Percentiles rank a stretch among this genome's conserved stretches.
These are phyloP conservation scores for Colletotrichum sp. DNA, from an alignment of 2,329 filamentous ascomycete genomes.

Conservation along the genomic window DNA sequence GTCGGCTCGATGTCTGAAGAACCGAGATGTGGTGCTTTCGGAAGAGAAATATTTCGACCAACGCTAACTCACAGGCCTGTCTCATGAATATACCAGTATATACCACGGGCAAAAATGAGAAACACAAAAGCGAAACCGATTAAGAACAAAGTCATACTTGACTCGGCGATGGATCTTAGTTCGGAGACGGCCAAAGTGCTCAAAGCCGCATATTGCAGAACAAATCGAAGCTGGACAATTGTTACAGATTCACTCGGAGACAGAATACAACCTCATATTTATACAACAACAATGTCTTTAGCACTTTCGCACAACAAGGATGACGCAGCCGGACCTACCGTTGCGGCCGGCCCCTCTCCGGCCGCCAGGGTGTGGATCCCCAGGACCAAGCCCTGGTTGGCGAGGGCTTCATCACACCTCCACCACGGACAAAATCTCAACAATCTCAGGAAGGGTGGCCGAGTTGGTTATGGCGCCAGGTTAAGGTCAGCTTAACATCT, in stretches of 20 bases:
- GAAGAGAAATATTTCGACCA: neutral
- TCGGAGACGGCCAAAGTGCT: neutral
- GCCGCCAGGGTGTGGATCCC: neutral
- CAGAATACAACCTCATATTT: neutral
- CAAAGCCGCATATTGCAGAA: neutral
- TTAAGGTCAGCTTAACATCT: slow-evolving; percentile 24
- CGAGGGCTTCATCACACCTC: neutral
- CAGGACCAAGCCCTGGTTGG: neutral
- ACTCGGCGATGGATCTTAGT: neutral
- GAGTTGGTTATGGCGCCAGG: slow-evolving; percentile 24
- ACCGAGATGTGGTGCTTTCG: neutral
- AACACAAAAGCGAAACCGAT: neutral
- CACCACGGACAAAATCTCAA: rapidly evolving
- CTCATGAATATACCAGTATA: neutral
- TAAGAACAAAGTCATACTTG: too few species aligned
- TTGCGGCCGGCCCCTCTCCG: neutral
- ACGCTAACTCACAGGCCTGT: neutral
- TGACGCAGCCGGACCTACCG: neutral
- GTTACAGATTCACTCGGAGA: neutral
- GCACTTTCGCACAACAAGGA: neutral
- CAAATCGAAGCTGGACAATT: neutral
- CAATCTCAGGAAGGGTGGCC: slow-evolving; percentile 17
- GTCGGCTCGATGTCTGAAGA: neutral
- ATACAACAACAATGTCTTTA: rapidly evolving
- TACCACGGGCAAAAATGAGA: neutral